Evolutionary conservation across 495 filamentous ascomycete species (phyloP), one percentile per base, ranked within the genome.

Genomic region (Tetracladium marchalianum): DNA sequence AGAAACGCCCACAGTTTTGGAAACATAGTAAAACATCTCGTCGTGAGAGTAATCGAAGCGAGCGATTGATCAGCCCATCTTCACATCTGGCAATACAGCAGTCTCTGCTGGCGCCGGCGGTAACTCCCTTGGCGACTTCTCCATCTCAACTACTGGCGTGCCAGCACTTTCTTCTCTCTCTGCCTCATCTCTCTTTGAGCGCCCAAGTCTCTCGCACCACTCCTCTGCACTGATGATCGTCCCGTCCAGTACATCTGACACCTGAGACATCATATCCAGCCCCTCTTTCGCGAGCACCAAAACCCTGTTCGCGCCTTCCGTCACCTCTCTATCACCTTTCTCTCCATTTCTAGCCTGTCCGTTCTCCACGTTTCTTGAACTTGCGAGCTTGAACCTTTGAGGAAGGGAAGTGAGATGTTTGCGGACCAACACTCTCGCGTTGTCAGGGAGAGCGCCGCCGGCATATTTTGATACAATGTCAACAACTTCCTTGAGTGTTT

Each of bases 201-300:
- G 74, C 13, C 85, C 84, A 31, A 93, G 65, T 13, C 80, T 70
- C 34, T 84, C 79, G 50, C 85, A 83, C 90, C 90, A 95, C 56
- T 80, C 76, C 61, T 95, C 88, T 4, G 90, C 90, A 56, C 81
- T 86, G 32, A 79, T 72, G 24, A 95, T 77, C 4, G 90, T 94
- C n/a, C 81, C 77, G 54, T 87, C 81, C 18, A 95, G 76, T 0
- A 90, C 81, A 0, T 76, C 77, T 18, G 76, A 85, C 35, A 97
- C 87, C 58, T 93, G 84, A 0, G 74, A 69, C 73, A 95, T 84
- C 76, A 94, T 90, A 52, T 93, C 85, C 17, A 97, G 71, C 2
- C 87, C 85, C 60, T 95, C 89, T 49, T 82, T 83, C 1, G 87
- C 88, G 27, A 97, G 75, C 0, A 89, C 78, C 10, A 95, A 55